Conservation (phyloP, 192 early-diverging fungal species). For the Obelidium mucronatum region DNA sequence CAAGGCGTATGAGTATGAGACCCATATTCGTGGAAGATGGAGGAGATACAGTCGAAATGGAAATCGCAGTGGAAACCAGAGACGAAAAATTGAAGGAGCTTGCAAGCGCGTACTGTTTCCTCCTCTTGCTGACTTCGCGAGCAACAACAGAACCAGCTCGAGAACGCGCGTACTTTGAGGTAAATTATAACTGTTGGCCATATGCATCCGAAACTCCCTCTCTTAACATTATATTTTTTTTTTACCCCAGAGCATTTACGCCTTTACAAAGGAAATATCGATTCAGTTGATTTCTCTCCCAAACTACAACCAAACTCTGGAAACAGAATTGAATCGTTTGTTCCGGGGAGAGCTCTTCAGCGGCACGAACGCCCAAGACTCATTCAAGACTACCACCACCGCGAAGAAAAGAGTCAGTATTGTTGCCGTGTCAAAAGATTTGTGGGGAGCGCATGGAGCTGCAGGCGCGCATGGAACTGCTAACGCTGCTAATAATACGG, state of each 20-base stretch:
- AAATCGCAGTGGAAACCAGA: conserved; percentile 1
- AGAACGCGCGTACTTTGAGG: conserved; percentile 59
- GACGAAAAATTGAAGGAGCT: conserved; percentile 39
- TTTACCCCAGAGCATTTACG: conserved; percentile 50
- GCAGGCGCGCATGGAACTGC: too few species aligned
- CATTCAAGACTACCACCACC: neutral
- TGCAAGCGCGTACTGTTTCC: conserved; percentile 55
- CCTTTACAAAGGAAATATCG: conserved; percentile 48
- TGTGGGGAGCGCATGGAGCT: conserved; percentile 18
- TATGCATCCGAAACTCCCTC: too few species aligned
- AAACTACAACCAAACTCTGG: conserved; percentile 35
- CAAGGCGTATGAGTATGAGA: neutral
- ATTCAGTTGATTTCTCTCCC: conserved; percentile 32
- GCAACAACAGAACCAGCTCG: conserved; percentile 48
- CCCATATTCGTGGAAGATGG: conserved; percentile 2
- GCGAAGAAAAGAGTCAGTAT: neutral
- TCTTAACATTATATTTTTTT: neutral
- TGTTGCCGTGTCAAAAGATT: conserved; percentile 4
- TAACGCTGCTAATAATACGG: too few species aligned
- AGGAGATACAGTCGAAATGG: conserved; percentile 17
- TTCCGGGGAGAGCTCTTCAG: conserved; percentile 56
- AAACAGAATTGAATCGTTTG: conserved; percentile 51
- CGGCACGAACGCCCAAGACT: conserved; percentile 20
- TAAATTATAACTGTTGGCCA: conserved; percentile 22
- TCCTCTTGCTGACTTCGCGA: conserved; percentile 46